Conservation (phyloP, 495 filamentous ascomycete genomes). For the Talaromyces liani region DNA sequence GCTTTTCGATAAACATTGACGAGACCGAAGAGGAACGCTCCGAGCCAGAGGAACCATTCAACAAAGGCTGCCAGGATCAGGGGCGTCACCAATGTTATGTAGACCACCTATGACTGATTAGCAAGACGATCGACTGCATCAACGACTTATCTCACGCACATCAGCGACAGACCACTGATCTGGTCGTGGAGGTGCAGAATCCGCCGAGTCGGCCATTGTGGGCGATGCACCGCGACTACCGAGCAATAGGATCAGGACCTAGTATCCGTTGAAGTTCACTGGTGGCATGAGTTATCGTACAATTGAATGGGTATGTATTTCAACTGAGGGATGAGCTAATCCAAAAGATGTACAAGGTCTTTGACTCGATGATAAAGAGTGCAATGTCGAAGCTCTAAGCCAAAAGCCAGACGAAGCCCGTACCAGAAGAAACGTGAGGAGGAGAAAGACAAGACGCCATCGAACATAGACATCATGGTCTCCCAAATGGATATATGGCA, state of each 20-base stretch:
- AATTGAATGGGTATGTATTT: neutral
- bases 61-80: conserved; percentile 79
- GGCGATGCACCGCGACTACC: neutral
- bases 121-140: neutral
- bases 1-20: conserved; percentile 86
- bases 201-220: neutral
- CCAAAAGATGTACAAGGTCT: neutral
- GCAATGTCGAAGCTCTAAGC: neutral
- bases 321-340: neutral
- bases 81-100: conserved; percentile 72
- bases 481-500: neutral
- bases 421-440: neutral
- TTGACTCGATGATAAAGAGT: neutral
- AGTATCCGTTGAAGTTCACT: neutral
- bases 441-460: neutral
- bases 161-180: conserved; percentile 55
- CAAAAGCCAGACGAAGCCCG: neutral
- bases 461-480: neutral
- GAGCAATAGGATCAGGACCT: neutral
- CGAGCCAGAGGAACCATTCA: conserved; percentile 93
- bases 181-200: neutral
- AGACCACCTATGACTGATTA: conserved; percentile 55
- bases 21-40: conserved; percentile 87
- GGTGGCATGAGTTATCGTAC: neutral
- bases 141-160: conserved; percentile 37